These are phyloP conservation scores for Paramecium octaurelia DNA, from an alignment of 73 alveolate species.

Conservation along the genomic window DNA sequence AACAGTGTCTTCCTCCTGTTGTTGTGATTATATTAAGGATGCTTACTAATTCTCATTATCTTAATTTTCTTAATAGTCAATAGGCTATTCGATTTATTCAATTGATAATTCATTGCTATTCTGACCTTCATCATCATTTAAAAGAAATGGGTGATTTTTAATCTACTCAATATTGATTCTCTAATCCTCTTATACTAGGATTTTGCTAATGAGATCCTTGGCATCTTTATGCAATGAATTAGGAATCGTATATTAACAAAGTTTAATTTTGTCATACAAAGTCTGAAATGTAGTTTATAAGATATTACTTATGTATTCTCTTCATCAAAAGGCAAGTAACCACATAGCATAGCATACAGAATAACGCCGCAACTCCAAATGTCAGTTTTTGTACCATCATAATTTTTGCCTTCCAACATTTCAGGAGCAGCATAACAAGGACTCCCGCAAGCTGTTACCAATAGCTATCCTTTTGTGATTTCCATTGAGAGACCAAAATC, in stretches of 20 bases:
- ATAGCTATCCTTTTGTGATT: not conserved
- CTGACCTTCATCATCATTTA: not conserved
- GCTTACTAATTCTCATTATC: not conserved
- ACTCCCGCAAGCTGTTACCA: constrained; percentile 88
- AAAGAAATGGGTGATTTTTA: not conserved
- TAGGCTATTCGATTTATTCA: not conserved
- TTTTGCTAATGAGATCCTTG: constrained; percentile 56
- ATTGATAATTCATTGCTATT: not conserved
- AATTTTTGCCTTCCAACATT: constrained; percentile 85
- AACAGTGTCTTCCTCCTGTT: not conserved
- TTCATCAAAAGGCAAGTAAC: constrained; percentile 94
- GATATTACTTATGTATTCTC: constrained; percentile 69
- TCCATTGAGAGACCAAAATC: constrained; percentile 86
- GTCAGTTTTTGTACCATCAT: constrained; percentile 77
- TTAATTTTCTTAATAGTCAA: not conserved
- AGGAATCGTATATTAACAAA: constrained; percentile 80
- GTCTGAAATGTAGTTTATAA: not conserved
- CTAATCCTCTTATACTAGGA: not conserved
- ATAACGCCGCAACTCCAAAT: constrained; percentile 94
- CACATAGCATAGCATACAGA: constrained; percentile 91
- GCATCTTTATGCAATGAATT: constrained; percentile 60
- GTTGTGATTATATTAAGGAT: not conserved
- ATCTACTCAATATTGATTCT: not conserved
- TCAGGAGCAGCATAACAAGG: constrained; percentile 96
- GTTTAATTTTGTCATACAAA: constrained; percentile 80